phyloP scores from a whole-genome alignment of 345 rosid genomes.

The Zanthoxylum bungeanum region DNA sequence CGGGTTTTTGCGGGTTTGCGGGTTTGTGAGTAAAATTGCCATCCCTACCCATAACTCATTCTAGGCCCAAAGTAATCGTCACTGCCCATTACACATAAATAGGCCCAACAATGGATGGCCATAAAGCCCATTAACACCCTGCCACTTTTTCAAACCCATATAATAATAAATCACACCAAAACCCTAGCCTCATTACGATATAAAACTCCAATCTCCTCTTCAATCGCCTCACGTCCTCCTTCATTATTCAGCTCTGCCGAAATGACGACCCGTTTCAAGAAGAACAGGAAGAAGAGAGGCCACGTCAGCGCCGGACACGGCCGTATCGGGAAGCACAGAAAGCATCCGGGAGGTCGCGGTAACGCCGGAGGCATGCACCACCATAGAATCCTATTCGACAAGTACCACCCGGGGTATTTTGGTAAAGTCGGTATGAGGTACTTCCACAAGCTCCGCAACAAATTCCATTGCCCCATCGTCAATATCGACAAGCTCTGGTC shows the following conservation, averaged over 20 bases:
- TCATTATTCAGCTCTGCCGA: constrained; percentile 2
- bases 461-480: constrained; percentile 72
- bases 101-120: not conserved
- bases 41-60: no score
- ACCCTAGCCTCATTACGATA: constrained; percentile 17
- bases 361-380: constrained; percentile 93
- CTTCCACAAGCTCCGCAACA: constrained; percentile 78
- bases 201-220: no score
- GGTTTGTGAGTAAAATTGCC: no score
- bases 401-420: constrained; percentile 90
- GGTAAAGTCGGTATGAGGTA: no score
- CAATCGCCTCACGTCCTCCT: constrained; percentile 3
- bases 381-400: constrained; percentile 89
- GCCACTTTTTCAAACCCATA: not conserved
- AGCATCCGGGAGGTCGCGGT: constrained; percentile 89
- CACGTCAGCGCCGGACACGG: no score
- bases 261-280: constrained; percentile 68
- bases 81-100: not conserved
- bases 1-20: no score
- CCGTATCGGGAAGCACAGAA: no score
- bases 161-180: constrained; percentile 2
- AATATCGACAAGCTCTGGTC: constrained; percentile 87
- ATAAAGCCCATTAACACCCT: not conserved
- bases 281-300: constrained; percentile 88
- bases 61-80: no score